These are phyloP conservation scores for Malassezia restricta DNA, from an alignment of 1,284 basidiomycete genomes.

Conservation along the genomic window DNA sequence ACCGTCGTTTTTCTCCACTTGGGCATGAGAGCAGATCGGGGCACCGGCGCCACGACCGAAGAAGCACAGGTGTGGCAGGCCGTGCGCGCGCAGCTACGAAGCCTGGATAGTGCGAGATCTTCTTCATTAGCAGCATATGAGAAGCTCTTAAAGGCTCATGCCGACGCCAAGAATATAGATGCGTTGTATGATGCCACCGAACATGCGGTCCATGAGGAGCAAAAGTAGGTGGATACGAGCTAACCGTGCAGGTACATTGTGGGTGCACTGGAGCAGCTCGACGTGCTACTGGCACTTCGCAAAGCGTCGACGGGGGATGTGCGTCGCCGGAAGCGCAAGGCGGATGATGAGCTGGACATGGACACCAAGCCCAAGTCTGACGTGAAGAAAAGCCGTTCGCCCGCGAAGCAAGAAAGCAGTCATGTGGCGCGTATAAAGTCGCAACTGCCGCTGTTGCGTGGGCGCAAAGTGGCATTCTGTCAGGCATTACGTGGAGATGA, in stretches of 20 bases:
- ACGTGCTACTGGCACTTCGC: constrained; percentile 27
- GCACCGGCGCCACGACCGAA: constrained; percentile 3
- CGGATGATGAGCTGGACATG: constrained; percentile 10
- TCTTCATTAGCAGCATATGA: constrained; percentile 25
- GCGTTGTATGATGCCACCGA: constrained; percentile 19
- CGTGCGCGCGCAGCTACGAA: constrained; percentile 28
- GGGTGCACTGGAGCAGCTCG: constrained; percentile 30
- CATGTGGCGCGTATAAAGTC: not conserved
- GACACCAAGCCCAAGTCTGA: constrained; percentile 13
- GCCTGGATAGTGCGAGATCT: constrained; percentile 30
- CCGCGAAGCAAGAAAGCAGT: not conserved
- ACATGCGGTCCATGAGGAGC: constrained; percentile 24
- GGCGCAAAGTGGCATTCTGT: constrained; percentile 28
- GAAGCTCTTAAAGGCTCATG: constrained; percentile 15
- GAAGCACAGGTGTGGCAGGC: constrained; percentile 41
- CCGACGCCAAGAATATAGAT: constrained; percentile 22
- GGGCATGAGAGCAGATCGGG: constrained; percentile 1
- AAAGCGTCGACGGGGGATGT: constrained; percentile 18
- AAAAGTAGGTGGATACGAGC: constrained; percentile 1
- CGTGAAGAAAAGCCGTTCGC: not conserved
- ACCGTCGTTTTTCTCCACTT: not conserved
- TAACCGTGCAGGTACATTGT: constrained; percentile 20
- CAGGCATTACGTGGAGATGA: constrained; percentile 15
- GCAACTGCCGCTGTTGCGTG: constrained; percentile 24
- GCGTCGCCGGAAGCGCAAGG: constrained; percentile 11